These are phyloP conservation scores for Colletotrichum echinochloae DNA, from an alignment of 2,329 filamentous ascomycete genomes.

Conservation along the genomic window DNA sequence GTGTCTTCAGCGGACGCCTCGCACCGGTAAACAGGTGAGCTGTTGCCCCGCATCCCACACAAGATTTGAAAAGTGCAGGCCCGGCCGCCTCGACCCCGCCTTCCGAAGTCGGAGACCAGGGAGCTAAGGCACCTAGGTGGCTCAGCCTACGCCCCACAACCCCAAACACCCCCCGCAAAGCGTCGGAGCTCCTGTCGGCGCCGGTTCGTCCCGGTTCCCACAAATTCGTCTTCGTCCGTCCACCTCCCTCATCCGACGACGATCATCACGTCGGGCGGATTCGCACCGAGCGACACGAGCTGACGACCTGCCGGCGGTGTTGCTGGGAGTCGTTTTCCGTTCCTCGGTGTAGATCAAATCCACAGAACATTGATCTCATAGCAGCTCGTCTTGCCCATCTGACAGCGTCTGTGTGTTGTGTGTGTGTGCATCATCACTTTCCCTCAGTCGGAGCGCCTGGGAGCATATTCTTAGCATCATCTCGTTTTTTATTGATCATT, in stretches of 20 bases:
- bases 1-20: background rate
- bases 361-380: background rate
- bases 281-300: constrained; percentile 4
- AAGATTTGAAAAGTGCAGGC: constrained; percentile 42
- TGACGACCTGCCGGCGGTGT: background rate
- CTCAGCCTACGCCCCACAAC: constrained; percentile 5
- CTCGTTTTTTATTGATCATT: constrained; percentile 44
- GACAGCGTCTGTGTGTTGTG: no score
- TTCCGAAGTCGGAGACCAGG: constrained; percentile 52
- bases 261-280: constrained; percentile 7
- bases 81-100: constrained; percentile 49
- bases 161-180: constrained; percentile 22
- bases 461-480: constrained; percentile 9
- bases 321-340: background rate
- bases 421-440: background rate
- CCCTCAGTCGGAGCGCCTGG: background rate
- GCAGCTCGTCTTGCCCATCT: background rate
- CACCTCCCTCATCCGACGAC: constrained; percentile 20
- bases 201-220: constrained; percentile 34
- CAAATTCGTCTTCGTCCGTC: constrained; percentile 21
- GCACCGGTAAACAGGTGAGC: constrained; percentile 22
- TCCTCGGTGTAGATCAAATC: background rate
- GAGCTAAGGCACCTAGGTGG: no score
- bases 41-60: constrained; percentile 40
- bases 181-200: constrained; percentile 25